Evolutionary conservation across 257 asterid genomes (phyloP), one percentile per base, ranked within the genome.

Genomic region (Solanum ahanhuiri): DNA sequence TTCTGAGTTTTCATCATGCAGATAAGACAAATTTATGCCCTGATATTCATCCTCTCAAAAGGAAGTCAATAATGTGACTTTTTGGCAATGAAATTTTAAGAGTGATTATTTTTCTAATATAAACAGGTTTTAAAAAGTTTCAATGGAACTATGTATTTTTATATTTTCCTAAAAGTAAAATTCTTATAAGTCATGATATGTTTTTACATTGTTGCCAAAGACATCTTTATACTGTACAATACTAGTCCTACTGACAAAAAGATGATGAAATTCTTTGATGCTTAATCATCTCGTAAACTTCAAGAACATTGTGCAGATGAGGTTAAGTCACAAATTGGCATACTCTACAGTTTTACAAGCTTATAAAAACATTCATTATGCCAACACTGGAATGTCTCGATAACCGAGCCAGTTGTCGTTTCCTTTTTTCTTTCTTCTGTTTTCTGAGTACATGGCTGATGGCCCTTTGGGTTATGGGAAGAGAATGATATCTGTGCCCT

Each of bases 301-400:
- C 35, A 14, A 41, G 0, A 41, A 39, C 0, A 76, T 43, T 23
- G 7, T 77, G 63, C 63, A 77, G 63, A 54, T 17, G 9, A 77
- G 63, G 63, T 43, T 45, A 43, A 43, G 63, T 43, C 58, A n/a
- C n/a, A 75, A n/a, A 1, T 75, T 58, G 76, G 63, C 81, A 82
- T 82, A 86, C 89, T 88, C 86, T 87, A 30, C n/a, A 30, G 76
- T 28, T 82, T 54, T 43, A 58, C 76, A 79, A 77, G 87, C 73
- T 86, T 60, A 83, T 84, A 85, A 37, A 22, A 71, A 84, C 90
- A 84, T 41, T 7, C 86, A 83, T 22, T 75, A n/a, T 67, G 81
- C 76, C 64, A 39, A 87, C 88, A 84, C 12, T n/a, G 35, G 89
- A 89, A 85, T 86, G 87, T 88, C 89, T 88, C 82, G 88, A 86